Conservation (phyloP, 352 stramenopile genomes). For the Globisporangium parvum region DNA sequence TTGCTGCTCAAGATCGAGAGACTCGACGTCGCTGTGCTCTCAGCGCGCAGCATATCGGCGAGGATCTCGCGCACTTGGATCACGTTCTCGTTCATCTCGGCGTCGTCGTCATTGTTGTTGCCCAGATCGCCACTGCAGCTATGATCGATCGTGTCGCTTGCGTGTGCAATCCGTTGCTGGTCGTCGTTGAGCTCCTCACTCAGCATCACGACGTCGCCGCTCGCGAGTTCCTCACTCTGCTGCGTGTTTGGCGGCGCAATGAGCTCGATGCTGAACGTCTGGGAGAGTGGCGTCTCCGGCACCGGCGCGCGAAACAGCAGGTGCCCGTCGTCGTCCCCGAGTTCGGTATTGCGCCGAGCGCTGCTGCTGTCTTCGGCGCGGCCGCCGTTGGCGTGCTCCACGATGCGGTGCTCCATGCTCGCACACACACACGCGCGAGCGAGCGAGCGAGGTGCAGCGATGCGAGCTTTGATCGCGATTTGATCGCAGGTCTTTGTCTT, state of each 20-base stretch:
- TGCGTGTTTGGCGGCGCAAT: conserved; percentile 15
- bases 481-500: background rate
- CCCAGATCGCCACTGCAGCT: no score
- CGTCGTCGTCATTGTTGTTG: background rate
- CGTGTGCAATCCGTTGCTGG: background rate
- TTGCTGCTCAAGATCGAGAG: conserved; percentile 9
- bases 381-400: background rate
- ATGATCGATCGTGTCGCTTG: background rate
- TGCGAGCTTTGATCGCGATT: background rate
- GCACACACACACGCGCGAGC: background rate
- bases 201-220: conserved; percentile 2
- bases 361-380: background rate
- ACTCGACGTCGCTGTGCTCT: conserved; percentile 20
- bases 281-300: conserved; percentile 2
- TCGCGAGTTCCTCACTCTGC: background rate
- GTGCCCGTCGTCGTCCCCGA: background rate
- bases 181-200: background rate
- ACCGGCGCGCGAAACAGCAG: background rate
- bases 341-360: background rate
- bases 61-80: conserved; percentile 17
- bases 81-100: conserved; percentile 14
- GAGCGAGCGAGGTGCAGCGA: no score
- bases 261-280: conserved; percentile 13
- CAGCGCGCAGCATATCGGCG: conserved; percentile 11
- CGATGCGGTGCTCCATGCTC: background rate